Base-by-base conservation (phyloP, 202 grass and related monocot species). In the Saccharum hybrid region DNA sequence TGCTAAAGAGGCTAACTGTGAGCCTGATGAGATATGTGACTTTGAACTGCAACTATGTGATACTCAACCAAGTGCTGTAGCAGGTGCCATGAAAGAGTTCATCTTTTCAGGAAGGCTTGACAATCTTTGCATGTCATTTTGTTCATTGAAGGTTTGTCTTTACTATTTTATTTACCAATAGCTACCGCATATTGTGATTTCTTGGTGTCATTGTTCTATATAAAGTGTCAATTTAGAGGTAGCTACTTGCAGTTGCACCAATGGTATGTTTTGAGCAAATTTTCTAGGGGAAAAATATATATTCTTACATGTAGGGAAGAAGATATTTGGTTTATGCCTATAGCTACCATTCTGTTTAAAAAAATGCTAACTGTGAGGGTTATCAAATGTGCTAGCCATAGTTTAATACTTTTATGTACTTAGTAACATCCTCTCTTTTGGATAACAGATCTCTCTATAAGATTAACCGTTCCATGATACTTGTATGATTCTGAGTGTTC, bases 81-180 rank as follows among this genome's bases (percentile, higher is more conserved):
- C 82, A 71, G 96, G 96, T 85, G 89, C 89, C 78, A 91, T 83
- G 90, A 95, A 98, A 90, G 92, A 98, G 43, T 98, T 98, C 74
- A 88, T 98, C 63, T 98, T 95, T 88, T 98, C 96, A 19, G 96
- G 96, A 88, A 91, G 96, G 87, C 87, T 98, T 76, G 96, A 98
- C 78, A 98, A 98, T 84, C 96, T 98, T 79, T 93, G 96, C 90
- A 98, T 98, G 96, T 95, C 96, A 62, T 98, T 93, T 86, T 98
- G 96, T 81, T 91, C 92, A 71, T 79, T 98, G 71, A 87, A 93
- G 90, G 59, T 61, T 61, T 2, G 21, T 61, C 22, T 12, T 60
- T 26, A 12, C 59, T 61, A 12, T 26, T 61, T 61, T 26, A 26
- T 12, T 61, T 61, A 26, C 57, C 57, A 26, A 61, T 60, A 26